phyloP scores from a whole-genome alignment of 176 grass and related monocot genomes.

The Eleusine indica region DNA sequence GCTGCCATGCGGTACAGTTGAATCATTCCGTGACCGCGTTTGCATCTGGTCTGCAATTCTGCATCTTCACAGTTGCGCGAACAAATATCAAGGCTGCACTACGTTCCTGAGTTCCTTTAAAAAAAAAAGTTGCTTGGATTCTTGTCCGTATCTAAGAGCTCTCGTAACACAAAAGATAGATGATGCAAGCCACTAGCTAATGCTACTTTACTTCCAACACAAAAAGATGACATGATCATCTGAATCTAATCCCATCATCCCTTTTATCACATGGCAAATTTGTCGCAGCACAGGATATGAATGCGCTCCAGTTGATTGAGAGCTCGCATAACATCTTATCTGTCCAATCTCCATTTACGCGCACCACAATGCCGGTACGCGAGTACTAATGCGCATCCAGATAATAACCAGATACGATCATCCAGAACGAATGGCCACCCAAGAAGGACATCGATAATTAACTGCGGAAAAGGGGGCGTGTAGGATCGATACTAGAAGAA shows the following conservation, averaged over 20 bases:
- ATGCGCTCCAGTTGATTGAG: conserved; percentile 25
- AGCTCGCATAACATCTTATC: not conserved
- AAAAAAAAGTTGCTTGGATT: not conserved
- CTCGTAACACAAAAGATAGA: not conserved
- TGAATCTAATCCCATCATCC: conserved; percentile 12
- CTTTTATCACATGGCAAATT: conserved; percentile 41
- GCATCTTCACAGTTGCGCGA: not conserved
- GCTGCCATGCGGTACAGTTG: not conserved
- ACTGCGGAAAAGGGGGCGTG: not conserved
- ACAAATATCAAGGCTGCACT: not conserved
- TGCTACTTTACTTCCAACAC: conserved; percentile 9
- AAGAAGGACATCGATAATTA: not conserved
- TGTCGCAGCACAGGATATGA: conserved; percentile 20
- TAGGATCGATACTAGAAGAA: not conserved
- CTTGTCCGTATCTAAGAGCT: not conserved
- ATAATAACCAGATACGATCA: conserved; percentile 32
- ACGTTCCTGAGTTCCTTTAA: not conserved
- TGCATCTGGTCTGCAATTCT: not conserved
- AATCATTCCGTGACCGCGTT: not conserved
- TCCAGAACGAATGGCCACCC: conserved; percentile 2
- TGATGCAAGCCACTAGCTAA: not conserved
- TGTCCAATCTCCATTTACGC: conserved; percentile 13
- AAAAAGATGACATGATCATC: conserved; percentile 36
- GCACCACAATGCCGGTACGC: not conserved
- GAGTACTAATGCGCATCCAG: conserved; percentile 5